phyloP scores from a whole-genome alignment of 1,284 basidiomycete genomes.

The Paramarasmius palmivorus region DNA sequence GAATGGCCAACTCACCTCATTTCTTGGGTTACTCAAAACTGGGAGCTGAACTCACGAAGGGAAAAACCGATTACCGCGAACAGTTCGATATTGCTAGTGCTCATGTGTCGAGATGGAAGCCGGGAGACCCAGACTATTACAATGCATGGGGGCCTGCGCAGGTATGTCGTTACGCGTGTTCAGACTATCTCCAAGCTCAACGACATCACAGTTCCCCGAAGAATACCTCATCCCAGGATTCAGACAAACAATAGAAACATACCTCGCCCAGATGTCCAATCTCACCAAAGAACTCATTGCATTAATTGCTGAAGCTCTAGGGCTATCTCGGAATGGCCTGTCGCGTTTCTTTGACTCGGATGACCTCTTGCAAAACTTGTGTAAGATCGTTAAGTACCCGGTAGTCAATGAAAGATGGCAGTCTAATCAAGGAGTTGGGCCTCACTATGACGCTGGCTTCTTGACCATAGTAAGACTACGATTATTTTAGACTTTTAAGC shows the following conservation, averaged over 20 bases:
- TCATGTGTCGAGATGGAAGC: conserved; percentile 47
- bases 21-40: conserved; percentile 67
- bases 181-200: not conserved
- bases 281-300: conserved; percentile 56
- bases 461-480: conserved; percentile 56
- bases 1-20: conserved; percentile 62
- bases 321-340: conserved; percentile 52
- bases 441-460: conserved; percentile 72
- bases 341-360: conserved; percentile 52
- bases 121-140: conserved; percentile 55
- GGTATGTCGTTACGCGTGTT: conserved; percentile 32
- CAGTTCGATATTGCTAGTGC: conserved; percentile 64
- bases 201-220: conserved; percentile 58
- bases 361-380: conserved; percentile 60
- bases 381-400: conserved; percentile 71
- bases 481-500: not conserved
- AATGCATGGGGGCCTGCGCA: conserved; percentile 64
- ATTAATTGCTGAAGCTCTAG: conserved; percentile 61
- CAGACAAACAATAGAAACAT: conserved; percentile 45
- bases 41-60: conserved; percentile 64
- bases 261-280: conserved; percentile 53
- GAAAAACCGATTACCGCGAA: conserved; percentile 61
- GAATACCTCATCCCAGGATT: conserved; percentile 65
- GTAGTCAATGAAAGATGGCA: conserved; percentile 21
- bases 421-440: conserved; percentile 62